phyloP scores from a whole-genome alignment of 805 yeast genomes.

The Metschnikowia arizonensis region DNA sequence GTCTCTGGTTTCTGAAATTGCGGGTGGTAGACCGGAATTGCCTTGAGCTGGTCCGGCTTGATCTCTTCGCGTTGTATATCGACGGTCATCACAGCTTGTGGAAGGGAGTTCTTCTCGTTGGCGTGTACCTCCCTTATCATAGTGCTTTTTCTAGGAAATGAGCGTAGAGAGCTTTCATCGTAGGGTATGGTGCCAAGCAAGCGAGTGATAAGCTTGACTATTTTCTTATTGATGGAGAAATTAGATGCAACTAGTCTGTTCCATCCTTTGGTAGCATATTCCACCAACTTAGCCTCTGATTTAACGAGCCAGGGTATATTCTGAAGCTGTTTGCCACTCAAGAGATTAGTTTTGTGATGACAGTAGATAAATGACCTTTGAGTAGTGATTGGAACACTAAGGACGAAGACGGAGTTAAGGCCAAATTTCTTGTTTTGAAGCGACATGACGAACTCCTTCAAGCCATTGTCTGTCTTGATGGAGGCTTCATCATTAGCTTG shows the following conservation, averaged over 20 bases:
- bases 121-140: constrained; percentile 48
- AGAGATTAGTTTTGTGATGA: constrained; percentile 45
- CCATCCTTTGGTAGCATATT: constrained; percentile 61
- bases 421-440: constrained; percentile 3
- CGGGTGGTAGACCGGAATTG: constrained; percentile 41
- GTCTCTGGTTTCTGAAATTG: constrained; percentile 28
- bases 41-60: constrained; percentile 29
- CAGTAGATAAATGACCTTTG: constrained; percentile 62
- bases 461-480: background rate
- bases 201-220: constrained; percentile 50
- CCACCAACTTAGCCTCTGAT: constrained; percentile 45
- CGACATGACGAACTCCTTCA: background rate
- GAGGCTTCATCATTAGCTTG: background rate
- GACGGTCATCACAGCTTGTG: constrained; percentile 14
- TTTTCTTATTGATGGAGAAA: constrained; percentile 49
- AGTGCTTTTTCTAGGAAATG: constrained; percentile 67
- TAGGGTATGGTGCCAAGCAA: constrained; percentile 68
- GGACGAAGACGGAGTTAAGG: constrained; percentile 52
- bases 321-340: constrained; percentile 24
- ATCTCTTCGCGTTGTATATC: constrained; percentile 17
- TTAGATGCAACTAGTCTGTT: constrained; percentile 52
- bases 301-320: constrained; percentile 33
- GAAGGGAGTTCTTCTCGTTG: constrained; percentile 15
- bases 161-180: constrained; percentile 69
- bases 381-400: constrained; percentile 70